Evolutionary conservation across 345 rosid genomes (phyloP), one percentile per base, ranked within the genome.

Genomic region (Salix brachista): DNA sequence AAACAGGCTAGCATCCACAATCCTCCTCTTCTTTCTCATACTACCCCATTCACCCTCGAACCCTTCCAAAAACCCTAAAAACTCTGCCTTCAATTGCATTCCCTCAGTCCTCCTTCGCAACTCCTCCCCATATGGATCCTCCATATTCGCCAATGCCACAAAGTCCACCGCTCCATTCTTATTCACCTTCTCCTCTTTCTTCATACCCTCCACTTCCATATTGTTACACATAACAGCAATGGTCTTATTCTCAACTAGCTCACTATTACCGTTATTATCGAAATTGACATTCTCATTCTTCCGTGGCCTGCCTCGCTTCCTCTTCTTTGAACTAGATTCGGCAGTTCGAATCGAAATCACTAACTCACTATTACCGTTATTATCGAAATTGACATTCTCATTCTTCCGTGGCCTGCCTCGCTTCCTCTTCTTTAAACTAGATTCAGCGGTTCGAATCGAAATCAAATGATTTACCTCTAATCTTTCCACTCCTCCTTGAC

Each of bases 11-110:
- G 98, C 94, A 62, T 85, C 80, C 32, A 90, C 88, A 77, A 90
- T 77, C 84, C 79, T 88, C 84, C 86, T 86, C 89, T 87, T 91
- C 88, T 88, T 88, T 83, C 86, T 87, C 60, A 64, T 70, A 81
- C 89, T 90, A 70, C 75, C 82, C 97, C 98, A 91, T 65, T 89
- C 86, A 64, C 97, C 97, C 54, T 77, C 85, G 79, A 91, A 34
- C 26, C 87, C 84, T 50, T 73, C 79, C 85, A 91, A 76, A 82
- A 86, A 90, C 71, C 77, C 90, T 50, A 86, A 80, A 34, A 93
- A 72, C 70, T 86, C 88, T 72, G 78, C 88, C 72, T 77, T 82
- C 18, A 85, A 85, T 73, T 44, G 69, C 76, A 87, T 71, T 41
- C 91, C 95, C 46, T 73, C 66, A 0, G 92, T 88, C 73, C 87